Base-by-base conservation (phyloP, 2,329 filamentous ascomycete species). In the Karstenula rhodostoma region DNA sequence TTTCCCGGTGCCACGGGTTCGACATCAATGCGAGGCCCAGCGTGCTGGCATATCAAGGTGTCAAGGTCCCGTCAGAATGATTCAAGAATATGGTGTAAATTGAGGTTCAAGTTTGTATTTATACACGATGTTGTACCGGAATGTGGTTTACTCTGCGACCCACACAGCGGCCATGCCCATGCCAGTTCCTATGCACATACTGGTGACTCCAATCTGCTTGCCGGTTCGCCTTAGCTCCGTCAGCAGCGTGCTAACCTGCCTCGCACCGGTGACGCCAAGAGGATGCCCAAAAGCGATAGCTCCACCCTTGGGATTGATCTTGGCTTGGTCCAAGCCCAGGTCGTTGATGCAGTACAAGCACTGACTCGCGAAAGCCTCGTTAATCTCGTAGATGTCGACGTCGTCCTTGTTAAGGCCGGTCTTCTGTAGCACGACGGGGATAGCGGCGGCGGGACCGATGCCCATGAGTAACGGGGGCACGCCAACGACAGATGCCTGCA, bases 91-190 rank as follows among this genome's bases (percentile, higher is more conserved):
- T 40, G 12, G 12, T 2, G 35, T 19, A n/a, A 7, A n/a, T n/a
- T 40, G 17, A 19, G 17, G n/a, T 37, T 12, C 22, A 32, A 43
- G 10, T 54, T 54, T 23, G 35, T 57, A 61, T 19, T 61, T 49
- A 59, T 61, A 64, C 59, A 60, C 23, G 40, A 44, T 57, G 51
- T 47, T 54, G 19, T 29, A 8, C 40, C 29, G 22, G 27, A 51
- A 51, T 33, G 47, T 40, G 43, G 29, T 74, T 76, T 92, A 96
- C 84, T 97, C 94, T 3, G 93, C 92, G 67, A 97, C 94, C 93
- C 94, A 97, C 61, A 97, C 90, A 62, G 94, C 93, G 59, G 93
- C 94, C 93, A 97, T 96, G 55, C 94, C 94, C 95, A 98, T 98
- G 25, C 74, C 94, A 2, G 94, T 98, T 54, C 94, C 95, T 52